Evolutionary conservation across 164 flowering plant genomes (phyloP), one percentile per base, ranked within the genome.

Genomic region (Euptelea pleiosperma): DNA sequence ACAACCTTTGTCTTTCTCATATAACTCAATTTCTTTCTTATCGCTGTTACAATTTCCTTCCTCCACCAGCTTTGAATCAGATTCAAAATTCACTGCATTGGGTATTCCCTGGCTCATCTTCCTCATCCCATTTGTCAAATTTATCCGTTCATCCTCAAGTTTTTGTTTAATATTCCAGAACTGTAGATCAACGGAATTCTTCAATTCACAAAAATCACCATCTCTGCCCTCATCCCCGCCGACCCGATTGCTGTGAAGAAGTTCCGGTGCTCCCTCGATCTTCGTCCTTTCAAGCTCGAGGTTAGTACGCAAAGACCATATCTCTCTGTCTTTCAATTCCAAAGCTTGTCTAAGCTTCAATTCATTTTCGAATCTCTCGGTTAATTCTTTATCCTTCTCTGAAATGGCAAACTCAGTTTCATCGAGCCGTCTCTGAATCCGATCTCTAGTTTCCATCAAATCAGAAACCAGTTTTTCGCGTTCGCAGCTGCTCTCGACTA

Each of bases 331-430:
- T 64, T 69, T 84, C 35, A 43, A 6, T 11, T 84, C 87, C 72
- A 91, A 29, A 21, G 75, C 81, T 24, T 78, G 77, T 43, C 76
- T 82, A 14, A 85, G 83, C 67, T 64, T 81, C 51, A 45, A 8
- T 48, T 83, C 88, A 61, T 61, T 77, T 40, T 80, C 82, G 1
- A 57, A 33, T 46, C 75, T 77, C 61, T 83, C 86, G 6, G 14
- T 39, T 9, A 88, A 39, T 59, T 82, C 87, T 36, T 65, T 64
- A 44, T 88, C 95, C 69, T 79, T 87, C 18, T 79, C 76, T 0
- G 33, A 41, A 18, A 91, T 79, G 0, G 82, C 78, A 29, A 62
- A 16, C 39, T 80, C 81, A 2, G 85, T 74, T 48, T 83, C 89
- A 52, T 67, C 60, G 0, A 87, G 73, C 7, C 91, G 84, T 2